phyloP scores from a whole-genome alignment of 306 rosid species.

The Quercus bicolor region DNA sequence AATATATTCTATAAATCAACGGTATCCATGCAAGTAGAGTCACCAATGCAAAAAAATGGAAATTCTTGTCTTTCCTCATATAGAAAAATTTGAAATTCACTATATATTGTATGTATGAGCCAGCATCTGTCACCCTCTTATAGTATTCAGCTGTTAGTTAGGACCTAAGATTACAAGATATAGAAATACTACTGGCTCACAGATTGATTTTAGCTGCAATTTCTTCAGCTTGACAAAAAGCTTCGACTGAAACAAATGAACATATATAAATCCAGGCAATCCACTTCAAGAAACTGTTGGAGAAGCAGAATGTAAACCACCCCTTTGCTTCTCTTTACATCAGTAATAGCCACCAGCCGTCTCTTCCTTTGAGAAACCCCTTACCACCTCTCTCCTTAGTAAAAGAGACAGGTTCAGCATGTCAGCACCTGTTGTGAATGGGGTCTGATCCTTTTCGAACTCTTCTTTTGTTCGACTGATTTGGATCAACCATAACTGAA shows the following conservation, averaged over 20 bases:
- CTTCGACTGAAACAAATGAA: slow-evolving; percentile 14
- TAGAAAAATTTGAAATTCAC: slow-evolving; percentile 19
- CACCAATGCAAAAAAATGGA: not conserved
- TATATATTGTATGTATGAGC: slow-evolving; percentile 42
- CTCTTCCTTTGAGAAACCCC: slow-evolving; percentile 20
- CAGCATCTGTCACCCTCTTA: slow-evolving; percentile 32
- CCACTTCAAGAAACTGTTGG: slow-evolving; percentile 6
- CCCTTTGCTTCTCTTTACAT: slow-evolving; percentile 21
- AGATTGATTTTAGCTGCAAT: slow-evolving; percentile 35
- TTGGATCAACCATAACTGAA: slow-evolving; percentile 54
- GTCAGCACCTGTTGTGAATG: slow-evolving; percentile 82
- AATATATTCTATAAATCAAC: not conserved
- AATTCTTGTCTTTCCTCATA: slow-evolving; percentile 1
- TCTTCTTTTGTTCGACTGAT: slow-evolving; percentile 69
- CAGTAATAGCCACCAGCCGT: slow-evolving; percentile 18
- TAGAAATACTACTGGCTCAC: slow-evolving; percentile 31
- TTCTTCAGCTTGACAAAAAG: slow-evolving; percentile 37
- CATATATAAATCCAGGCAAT: slow-evolving; percentile 30
- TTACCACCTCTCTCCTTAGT: slow-evolving; percentile 21
- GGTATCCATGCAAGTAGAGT: not conserved
- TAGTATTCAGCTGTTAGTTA: slow-evolving; percentile 46
- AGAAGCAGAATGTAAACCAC: slow-evolving; percentile 36
- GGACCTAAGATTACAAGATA: slow-evolving; percentile 46
- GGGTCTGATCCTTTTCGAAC: slow-evolving; percentile 83
- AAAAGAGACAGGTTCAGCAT: slow-evolving; percentile 18